Evolutionary conservation across 768 basidiomycete genomes (phyloP), one percentile per base, ranked within the genome.

Genomic region (Calocybe gangraenosa): DNA sequence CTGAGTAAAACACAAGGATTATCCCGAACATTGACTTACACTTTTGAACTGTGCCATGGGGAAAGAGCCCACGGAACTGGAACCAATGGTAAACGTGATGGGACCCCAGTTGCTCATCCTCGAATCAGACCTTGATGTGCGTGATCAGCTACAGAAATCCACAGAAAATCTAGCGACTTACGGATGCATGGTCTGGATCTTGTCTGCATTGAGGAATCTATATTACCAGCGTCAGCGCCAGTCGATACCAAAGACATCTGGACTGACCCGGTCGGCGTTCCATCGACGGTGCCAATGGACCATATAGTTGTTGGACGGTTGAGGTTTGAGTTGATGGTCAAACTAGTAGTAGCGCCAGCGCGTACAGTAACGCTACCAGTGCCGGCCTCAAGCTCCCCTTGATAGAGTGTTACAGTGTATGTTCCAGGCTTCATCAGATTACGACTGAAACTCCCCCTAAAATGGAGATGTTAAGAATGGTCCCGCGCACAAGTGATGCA

Each of bases 21-120:
- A 13, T 20, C 6, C 13, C 20, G 38, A 3, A 19, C 10, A 19
- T 13, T 9, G 41, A 34, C 62, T 40, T 46, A 69, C 68, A 3
- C 41, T 59, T 54, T 69, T 69, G 59, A 73, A 75, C 47, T 69
- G 68, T n/a, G 73, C 73, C 74, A 76, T 75, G 1, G 75, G 75
- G 64, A 72, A 74, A n/a, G 64, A 60, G 13, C 61, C 57, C 1
- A 54, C 61, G 21, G 67, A 63, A 48, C 62, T 65, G 19, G 65
- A 66, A 31, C 71, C 70, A 33, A 75, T 51, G 15, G 72, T 76
- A 49, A 61, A 74, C 0, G 72, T 74, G 42, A 69, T 48, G n/a
- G 70, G 72, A 10, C 70, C 69, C 73, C 73, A 76, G 23, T 53
- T 57, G 46, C 61, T 59, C 74, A 76, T 75, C 37, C 74, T 62